phyloP scores from a whole-genome alignment of 2,329 filamentous ascomycete species.

The Aspergillus neoniger region DNA sequence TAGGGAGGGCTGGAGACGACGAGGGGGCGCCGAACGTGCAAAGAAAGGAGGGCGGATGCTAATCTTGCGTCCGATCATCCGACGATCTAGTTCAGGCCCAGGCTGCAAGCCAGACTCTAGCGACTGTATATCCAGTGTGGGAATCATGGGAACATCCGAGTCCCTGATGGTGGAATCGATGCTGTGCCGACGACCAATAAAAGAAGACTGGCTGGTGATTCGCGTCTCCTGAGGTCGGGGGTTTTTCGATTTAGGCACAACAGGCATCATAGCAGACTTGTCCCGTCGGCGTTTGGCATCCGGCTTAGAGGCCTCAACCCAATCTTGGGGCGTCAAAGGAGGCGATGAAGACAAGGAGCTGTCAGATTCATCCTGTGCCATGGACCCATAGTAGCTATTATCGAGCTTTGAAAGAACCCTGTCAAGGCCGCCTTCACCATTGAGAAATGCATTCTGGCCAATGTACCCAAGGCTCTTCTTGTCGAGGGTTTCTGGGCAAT shows the following conservation, averaged over 20 bases:
- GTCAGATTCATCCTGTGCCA: constrained; percentile 15
- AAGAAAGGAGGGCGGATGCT: constrained; percentile 42
- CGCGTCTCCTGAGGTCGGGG: constrained; percentile 18
- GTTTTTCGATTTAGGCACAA: constrained; percentile 13
- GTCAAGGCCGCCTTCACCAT: constrained; percentile 23
- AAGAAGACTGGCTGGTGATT: constrained; percentile 28
- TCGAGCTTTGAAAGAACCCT: constrained; percentile 25
- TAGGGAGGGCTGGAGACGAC: constrained; percentile 30
- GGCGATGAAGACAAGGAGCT: constrained; percentile 27
- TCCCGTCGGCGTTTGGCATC: constrained; percentile 23
- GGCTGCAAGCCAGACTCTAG: constrained; percentile 23
- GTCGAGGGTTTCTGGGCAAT: constrained; percentile 27
- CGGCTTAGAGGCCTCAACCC: constrained; percentile 43
- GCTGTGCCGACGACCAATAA: constrained; percentile 30
- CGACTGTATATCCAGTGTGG: constrained; percentile 31
- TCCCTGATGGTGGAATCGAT: constrained; percentile 30
- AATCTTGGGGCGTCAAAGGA: constrained; percentile 44
- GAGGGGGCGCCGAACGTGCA: constrained; percentile 28
- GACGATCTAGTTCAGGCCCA: constrained; percentile 26
- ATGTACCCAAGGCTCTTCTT: constrained; percentile 26
- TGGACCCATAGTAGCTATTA: constrained; percentile 25
- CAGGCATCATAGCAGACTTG: constrained; percentile 9
- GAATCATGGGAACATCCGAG: constrained; percentile 28
- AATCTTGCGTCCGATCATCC: constrained; percentile 29
- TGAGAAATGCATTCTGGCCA: constrained; percentile 24